Base-by-base conservation (phyloP, 2,329 filamentous ascomycete species). In the Colletotrichum eremochloae region DNA sequence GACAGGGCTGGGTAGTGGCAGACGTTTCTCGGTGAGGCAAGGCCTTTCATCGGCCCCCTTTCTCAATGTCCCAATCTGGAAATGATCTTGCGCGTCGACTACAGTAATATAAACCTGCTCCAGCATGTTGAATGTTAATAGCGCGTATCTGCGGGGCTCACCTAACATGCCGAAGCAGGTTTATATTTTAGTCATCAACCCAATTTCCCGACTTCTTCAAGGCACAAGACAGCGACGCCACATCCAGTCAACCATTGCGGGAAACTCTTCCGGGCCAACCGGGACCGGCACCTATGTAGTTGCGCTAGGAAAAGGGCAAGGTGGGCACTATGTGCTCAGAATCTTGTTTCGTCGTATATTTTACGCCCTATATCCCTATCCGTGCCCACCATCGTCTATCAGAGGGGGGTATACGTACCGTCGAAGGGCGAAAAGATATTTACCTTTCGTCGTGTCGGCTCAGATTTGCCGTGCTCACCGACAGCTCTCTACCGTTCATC, bases 341-440 rank as follows among this genome's bases (percentile, higher is more conserved):
- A 24, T 53, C 20, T 58, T 62, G 63, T 44, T 57, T 57, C 63
- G 14, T 31, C 14, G 38, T 31, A 48, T 52, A 38, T 60, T 60
- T 31, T 29, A 36, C 50, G 31, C 11, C n/a, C 29, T 18, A 24
- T 40, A 71, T 50, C 63, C 63, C 68, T 68, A 50, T 42, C 68
- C 63, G 6, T 57, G 56, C 42, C 33, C 29, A 38, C 44, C 46
- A 33, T 48, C 46, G 44, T 36, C 40, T 24, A 63, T 68, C 68
- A 50, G 68, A 71, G 56, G 63, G 36, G 62, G 62, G 62, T 62
- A 61, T 20, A 46, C 18, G 44, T n/a, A 46, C 46, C 38, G 62
- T 31, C 40, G 40, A 55, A 66, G 61, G 52, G 63, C 63, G 42
- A 71, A 72, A 69, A 60, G 68, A 64, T 71, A 60, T 72, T 74